phyloP scores from a whole-genome alignment of 768 basidiomycete genomes.

The Serendipita sp. region DNA sequence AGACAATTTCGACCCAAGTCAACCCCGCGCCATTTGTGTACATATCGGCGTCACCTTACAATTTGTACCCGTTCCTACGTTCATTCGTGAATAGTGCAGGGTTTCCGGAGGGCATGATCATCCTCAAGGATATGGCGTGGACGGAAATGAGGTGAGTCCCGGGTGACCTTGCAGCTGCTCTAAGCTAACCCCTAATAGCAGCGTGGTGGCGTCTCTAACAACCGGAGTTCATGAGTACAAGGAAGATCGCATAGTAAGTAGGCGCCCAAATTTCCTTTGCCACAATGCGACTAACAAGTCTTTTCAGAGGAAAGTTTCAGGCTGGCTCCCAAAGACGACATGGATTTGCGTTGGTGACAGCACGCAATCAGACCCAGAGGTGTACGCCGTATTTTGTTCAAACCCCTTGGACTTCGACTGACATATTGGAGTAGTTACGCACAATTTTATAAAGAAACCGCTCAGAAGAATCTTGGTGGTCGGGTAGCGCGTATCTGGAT shows the following conservation, averaged over 20 bases:
- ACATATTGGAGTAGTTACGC: neutral
- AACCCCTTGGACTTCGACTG: neutral
- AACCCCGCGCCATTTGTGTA: neutral
- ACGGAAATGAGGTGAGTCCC: neutral
- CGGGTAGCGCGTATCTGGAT: conserved; percentile 2
- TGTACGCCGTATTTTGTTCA: neutral
- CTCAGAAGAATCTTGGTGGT: neutral
- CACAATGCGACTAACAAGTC: neutral
- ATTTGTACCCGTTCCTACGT: neutral
- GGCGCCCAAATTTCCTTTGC: neutral
- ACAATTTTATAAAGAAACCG: neutral
- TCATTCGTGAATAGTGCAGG: neutral
- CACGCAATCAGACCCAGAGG: conserved; percentile 3
- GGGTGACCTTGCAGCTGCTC: neutral
- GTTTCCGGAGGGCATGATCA: neutral
- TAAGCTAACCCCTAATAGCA: neutral
- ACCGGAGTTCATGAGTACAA: neutral
- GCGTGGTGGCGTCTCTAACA: neutral
- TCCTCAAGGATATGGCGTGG: neutral
- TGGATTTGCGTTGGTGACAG: conserved; percentile 3
- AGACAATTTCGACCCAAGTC: neutral
- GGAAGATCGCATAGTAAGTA: neutral
- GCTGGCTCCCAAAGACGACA: neutral
- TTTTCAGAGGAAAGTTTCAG: neutral
- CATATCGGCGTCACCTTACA: neutral